These are phyloP conservation scores for Dissoconium aciculare DNA, from an alignment of 2,329 filamentous ascomycete genomes.

Conservation along the genomic window DNA sequence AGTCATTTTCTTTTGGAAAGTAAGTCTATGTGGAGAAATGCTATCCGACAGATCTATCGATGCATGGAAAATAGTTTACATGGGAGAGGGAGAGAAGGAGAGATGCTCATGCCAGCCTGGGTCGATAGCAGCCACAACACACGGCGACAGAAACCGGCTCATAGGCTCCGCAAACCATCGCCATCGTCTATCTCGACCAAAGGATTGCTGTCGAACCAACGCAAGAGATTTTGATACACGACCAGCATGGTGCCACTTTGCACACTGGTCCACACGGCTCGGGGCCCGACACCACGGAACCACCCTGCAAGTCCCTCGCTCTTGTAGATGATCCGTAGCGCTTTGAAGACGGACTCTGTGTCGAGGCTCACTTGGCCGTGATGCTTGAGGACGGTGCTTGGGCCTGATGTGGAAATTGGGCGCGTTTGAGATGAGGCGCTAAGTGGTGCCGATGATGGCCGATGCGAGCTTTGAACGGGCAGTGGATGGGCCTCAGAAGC, in stretches of 20 bases:
- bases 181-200: constrained; percentile 19
- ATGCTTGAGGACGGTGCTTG: constrained; percentile 65
- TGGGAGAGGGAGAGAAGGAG: no score
- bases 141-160: no score
- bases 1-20: no score
- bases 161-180: constrained; percentile 14
- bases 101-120: no score
- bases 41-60: no score
- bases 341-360: constrained; percentile 77
- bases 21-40: no score
- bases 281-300: constrained; percentile 87
- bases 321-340: constrained; percentile 73
- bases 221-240: constrained; percentile 76
- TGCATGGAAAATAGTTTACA: no score
- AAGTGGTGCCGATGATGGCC: constrained; percentile 5
- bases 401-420: constrained; percentile 76
- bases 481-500: constrained; percentile 1
- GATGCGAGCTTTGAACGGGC: constrained; percentile 6
- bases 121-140: no score
- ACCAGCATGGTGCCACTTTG: constrained; percentile 96
- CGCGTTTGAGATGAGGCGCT: constrained; percentile 3
- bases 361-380: constrained; percentile 69
- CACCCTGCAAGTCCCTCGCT: constrained; percentile 78
- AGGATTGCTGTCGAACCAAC: constrained; percentile 51
- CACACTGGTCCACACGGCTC: constrained; percentile 91